A percentile compares a stretch with the other conserved stretches of the same genome.
Conservation (phyloP, 257 asterid genomes). For the Gynochthodes officinalis region DNA sequence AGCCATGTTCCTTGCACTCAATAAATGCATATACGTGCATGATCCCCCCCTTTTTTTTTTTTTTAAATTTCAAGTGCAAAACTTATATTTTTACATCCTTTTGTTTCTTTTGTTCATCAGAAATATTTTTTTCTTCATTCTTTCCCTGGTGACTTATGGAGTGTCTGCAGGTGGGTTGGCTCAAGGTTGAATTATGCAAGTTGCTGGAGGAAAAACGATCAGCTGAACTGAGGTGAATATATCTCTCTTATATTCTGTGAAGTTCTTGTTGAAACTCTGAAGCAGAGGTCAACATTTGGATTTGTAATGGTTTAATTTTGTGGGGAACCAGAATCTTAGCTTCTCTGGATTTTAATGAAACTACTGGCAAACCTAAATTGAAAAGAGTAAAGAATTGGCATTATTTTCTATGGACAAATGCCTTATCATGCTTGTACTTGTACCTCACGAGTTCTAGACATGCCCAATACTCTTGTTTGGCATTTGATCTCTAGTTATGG, state of each 20-base stretch:
- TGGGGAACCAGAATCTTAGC: not conserved
- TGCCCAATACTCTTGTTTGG: not conserved
- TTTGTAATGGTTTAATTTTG: not conserved
- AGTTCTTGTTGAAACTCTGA: not conserved
- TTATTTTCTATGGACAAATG: not conserved
- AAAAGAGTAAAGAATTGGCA: slow-evolving; percentile 3
- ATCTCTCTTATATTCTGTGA: not conserved
- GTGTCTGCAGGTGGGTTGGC: slow-evolving; percentile 72
- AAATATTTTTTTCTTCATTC: not conserved
- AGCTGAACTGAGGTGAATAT: slow-evolving; percentile 76
- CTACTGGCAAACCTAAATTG: not conserved
- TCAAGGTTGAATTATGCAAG: slow-evolving; percentile 83
- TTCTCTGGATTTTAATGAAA: not conserved
- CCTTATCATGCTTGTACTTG: not conserved
- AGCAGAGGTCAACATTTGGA: not conserved
- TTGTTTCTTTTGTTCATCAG: not conserved
- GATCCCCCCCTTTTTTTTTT: not conserved
- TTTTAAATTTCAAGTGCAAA: not conserved
- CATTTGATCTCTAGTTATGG: not conserved
- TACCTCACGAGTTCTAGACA: not conserved
- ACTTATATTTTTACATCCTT: not conserved
- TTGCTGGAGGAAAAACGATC: slow-evolving; percentile 87
- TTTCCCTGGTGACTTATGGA: not conserved
- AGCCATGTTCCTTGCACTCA: not conserved
- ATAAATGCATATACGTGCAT: not conserved